phyloP scores from a whole-genome alignment of 805 yeast species.

The Pichia phayaonensis region DNA sequence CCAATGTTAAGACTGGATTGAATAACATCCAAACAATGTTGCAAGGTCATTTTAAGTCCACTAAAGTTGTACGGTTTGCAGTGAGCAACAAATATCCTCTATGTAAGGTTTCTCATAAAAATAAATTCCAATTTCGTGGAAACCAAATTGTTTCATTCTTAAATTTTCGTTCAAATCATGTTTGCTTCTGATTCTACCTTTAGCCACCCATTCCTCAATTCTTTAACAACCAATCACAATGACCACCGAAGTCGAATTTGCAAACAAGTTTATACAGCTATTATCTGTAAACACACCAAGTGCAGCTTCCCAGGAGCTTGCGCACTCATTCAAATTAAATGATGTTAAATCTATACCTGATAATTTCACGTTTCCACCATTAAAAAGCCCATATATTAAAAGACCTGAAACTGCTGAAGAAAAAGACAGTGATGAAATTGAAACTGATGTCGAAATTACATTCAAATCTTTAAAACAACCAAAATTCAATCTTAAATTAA shows the following conservation, averaged over 20 bases:
- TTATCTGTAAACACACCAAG: slow-evolving; percentile 3
- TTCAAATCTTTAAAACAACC: slow-evolving; percentile 72
- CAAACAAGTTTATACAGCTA: slow-evolving; percentile 28
- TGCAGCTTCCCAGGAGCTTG: neutral
- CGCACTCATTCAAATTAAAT: neutral
- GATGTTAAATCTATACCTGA: neutral
- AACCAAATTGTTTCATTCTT: no score
- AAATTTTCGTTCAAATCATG: no score
- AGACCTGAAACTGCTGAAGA: neutral
- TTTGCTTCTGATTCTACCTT: neutral
- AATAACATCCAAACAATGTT: no score
- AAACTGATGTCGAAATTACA: neutral
- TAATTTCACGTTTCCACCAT: slow-evolving; percentile 5
- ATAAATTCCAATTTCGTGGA: no score
- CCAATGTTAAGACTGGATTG: no score
- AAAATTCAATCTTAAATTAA: slow-evolving; percentile 38
- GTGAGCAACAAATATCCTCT: no score
- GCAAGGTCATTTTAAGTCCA: no score
- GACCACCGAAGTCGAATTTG: slow-evolving; percentile 38
- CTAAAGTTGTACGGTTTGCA: no score
- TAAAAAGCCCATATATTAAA: slow-evolving; percentile 2
- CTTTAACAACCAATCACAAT: slow-evolving; percentile 6
- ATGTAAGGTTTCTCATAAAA: no score
- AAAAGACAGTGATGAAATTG: neutral
- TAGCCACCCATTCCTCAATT: neutral